A percentile compares a stretch with the other conserved stretches of the same genome.
phyloP scores from a whole-genome alignment of 495 filamentous ascomycete genomes.

The Aspergillus avenaceus region DNA sequence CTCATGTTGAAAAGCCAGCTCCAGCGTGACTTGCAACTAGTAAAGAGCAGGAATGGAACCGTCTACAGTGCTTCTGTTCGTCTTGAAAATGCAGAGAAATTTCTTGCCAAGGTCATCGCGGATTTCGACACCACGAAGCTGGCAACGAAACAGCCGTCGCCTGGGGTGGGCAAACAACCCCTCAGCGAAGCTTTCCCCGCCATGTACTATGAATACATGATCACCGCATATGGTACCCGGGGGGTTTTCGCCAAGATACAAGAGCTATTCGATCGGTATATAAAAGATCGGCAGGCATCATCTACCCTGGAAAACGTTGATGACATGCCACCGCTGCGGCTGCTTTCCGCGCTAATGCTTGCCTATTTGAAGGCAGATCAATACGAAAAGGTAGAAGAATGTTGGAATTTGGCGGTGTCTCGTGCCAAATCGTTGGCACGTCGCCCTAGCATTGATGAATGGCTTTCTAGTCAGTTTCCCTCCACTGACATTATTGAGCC shows the following conservation, averaged over 20 bases:
- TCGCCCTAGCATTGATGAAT: slow-evolving; percentile 15
- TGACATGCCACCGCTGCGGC: slow-evolving; percentile 44
- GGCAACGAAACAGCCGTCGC: slow-evolving; percentile 18
- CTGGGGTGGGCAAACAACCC: slow-evolving; percentile 11
- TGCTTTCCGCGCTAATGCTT: slow-evolving; percentile 64
- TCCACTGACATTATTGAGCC: neutral
- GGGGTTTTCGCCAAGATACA: slow-evolving; percentile 51
- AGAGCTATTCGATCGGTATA: slow-evolving; percentile 54
- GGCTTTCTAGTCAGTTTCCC: slow-evolving; percentile 9
- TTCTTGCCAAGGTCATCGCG: slow-evolving; percentile 28
- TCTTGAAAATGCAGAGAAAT: slow-evolving; percentile 33
- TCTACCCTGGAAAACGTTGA: slow-evolving; percentile 13
- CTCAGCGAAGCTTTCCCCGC: slow-evolving; percentile 34
- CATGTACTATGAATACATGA: slow-evolving; percentile 55
- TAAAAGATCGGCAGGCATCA: slow-evolving; percentile 27
- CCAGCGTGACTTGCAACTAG: slow-evolving; percentile 24
- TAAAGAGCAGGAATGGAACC: neutral
- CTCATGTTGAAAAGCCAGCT: slow-evolving; percentile 42
- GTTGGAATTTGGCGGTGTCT: slow-evolving; percentile 59
- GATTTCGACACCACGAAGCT: slow-evolving; percentile 24
- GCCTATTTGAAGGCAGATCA: slow-evolving; percentile 51
- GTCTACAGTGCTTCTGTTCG: slow-evolving; percentile 9
- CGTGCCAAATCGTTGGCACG: slow-evolving; percentile 44
- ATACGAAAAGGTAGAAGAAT: slow-evolving; percentile 55
- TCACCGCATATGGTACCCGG: slow-evolving; percentile 56